Percentiles rank a stretch among this genome's conserved stretches.
These are phyloP conservation scores for Conidiobolus incongruus DNA, from an alignment of 371 early-diverging fungal species.

Conservation along the genomic window DNA sequence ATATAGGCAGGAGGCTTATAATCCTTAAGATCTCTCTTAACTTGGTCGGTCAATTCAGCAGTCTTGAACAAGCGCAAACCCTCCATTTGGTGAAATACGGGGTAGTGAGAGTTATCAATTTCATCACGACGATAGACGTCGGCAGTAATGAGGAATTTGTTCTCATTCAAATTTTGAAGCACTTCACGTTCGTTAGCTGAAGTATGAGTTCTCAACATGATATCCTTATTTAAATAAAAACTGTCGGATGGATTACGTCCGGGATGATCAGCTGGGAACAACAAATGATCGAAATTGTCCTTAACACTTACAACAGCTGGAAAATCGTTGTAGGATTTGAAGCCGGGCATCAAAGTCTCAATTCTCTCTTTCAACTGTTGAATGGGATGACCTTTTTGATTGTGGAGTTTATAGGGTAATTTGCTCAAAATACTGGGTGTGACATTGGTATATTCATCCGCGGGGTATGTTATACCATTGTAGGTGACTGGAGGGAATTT, in stretches of 20 bases:
- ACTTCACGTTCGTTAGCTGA: constrained; percentile 81
- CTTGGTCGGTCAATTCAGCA: neutral
- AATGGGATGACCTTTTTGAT: constrained; percentile 67
- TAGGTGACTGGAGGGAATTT: no score
- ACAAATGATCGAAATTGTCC: constrained; percentile 84
- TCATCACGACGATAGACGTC: constrained; percentile 97
- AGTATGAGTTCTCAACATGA: constrained; percentile 80
- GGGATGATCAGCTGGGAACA: constrained; percentile 62
- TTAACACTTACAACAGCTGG: constrained; percentile 59
- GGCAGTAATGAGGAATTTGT: constrained; percentile 61
- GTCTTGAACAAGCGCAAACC: constrained; percentile 36
- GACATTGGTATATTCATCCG: constrained; percentile 61
- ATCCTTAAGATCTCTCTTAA: neutral
- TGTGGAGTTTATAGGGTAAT: constrained; percentile 50
- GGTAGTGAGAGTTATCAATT: constrained; percentile 87
- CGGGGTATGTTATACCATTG: constrained; percentile 21
- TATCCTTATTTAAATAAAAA: constrained; percentile 67
- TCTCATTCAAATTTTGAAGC: constrained; percentile 13
- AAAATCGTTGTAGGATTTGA: constrained; percentile 32
- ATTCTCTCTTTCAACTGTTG: constrained; percentile 63
- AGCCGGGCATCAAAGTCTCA: constrained; percentile 37
- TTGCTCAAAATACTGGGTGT: constrained; percentile 52
- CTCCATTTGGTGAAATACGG: constrained; percentile 96
- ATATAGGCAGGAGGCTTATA: neutral
- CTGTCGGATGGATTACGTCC: constrained; percentile 66